phyloP scores from a whole-genome alignment of 495 filamentous ascomycete genomes.

The Penicillium macrosclerotiorum region DNA sequence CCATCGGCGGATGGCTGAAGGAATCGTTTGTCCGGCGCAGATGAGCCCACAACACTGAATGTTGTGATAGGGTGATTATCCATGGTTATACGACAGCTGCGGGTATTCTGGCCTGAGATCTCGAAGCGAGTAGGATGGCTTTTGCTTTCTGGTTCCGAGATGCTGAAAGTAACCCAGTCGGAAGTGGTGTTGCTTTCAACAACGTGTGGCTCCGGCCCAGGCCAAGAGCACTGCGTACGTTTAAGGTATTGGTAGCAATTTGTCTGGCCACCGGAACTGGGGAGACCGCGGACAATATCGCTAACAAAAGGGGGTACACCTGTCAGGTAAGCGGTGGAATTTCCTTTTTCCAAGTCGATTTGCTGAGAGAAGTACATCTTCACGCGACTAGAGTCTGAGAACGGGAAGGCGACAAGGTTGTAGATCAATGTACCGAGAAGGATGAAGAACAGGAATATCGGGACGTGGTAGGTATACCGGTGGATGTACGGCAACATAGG shows the following conservation, averaged over 20 bases:
- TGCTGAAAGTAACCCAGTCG: conserved; percentile 63
- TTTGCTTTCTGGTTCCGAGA: conserved; percentile 47
- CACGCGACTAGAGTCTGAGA: conserved; percentile 71
- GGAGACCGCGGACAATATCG: conserved; percentile 62
- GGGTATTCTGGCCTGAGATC: conserved; percentile 63
- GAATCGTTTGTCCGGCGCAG: conserved; percentile 51
- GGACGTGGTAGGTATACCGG: conserved; percentile 79
- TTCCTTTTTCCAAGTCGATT: conserved; percentile 71
- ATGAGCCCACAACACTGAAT: conserved; percentile 59
- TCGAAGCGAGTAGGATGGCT: conserved; percentile 43
- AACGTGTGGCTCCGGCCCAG: conserved; percentile 62
- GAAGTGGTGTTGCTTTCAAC: conserved; percentile 27
- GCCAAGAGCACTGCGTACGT: conserved; percentile 69
- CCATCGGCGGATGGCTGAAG: conserved; percentile 52
- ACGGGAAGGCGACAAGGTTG: conserved; percentile 86
- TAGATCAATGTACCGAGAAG: conserved; percentile 78
- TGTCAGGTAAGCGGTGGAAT: conserved; percentile 64
- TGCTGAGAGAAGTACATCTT: conserved; percentile 86
- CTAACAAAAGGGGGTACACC: conserved; percentile 73
- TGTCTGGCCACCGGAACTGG: conserved; percentile 62
- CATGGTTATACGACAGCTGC: conserved; percentile 54
- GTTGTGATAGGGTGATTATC: conserved; percentile 53
- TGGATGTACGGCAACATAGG: conserved; percentile 84
- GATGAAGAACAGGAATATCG: conserved; percentile 69
- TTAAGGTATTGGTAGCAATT: conserved; percentile 12